Base-by-base conservation (phyloP, 257 asterid species). In the Gentiana dahurica region DNA sequence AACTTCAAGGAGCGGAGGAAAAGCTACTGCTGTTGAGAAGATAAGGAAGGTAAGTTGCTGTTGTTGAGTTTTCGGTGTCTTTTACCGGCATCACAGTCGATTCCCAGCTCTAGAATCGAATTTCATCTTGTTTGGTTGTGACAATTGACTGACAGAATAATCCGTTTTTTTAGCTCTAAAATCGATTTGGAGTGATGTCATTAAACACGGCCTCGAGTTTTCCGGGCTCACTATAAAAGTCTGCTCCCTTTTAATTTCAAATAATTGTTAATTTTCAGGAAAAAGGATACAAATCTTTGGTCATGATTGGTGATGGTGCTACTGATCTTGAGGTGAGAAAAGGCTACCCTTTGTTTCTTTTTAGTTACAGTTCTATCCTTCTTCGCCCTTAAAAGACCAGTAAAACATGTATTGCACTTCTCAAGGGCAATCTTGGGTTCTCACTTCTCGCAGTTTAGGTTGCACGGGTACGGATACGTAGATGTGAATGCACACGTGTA, bases 281-380 rank as follows among this genome's bases (percentile, higher is more conserved):
- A 36, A 65, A 63, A 55, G 87, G 85, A 58, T 85, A 74, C 79
- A 75, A 74, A 63, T 79, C 81, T 41, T 8, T 91, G 49, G 89
- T 87, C 74, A 91, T 91, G 96, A 79, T 91, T 68, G 98, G 98
- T 53, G 98, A 91, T 71, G 98, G 98, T 41, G 98, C 96, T 55
- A 87, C 98, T 54, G 96, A 91, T 79, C 92, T 87, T 48, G 96
- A 91, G 88, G 98, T 91, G 36, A 79, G 73, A 65, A 54, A 64
- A 32, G 36, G 2, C 24, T 36, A 44, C 0, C 13, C 33, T 48
- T 3, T 41, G 0, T 34, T 4, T 12, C 39, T 8, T 24, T 1
- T 49, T 37, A 7, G 15, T 5, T 32, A 8, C 8, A 4, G 49
- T 24, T 24, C 34, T 24, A 24, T 24, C 24, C 24, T 24, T 24